These are phyloP conservation scores for Triticum urartu DNA, from an alignment of 176 grass and related monocot species.

Conservation along the genomic window DNA sequence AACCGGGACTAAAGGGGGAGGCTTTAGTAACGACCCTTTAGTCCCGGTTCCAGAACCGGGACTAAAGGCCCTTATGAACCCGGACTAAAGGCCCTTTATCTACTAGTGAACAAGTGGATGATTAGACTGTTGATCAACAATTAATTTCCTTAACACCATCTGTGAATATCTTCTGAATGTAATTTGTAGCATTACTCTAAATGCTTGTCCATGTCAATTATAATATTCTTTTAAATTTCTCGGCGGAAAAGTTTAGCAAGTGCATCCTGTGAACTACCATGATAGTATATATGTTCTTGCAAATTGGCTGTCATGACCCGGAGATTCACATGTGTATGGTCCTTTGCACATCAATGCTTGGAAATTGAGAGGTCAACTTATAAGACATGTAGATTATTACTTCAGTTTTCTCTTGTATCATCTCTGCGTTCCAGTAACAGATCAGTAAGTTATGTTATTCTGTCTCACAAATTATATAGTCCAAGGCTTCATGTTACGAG, in stretches of 20 bases:
- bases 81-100: no score
- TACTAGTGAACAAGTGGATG: background rate
- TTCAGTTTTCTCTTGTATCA: background rate
- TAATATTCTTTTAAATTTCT: background rate
- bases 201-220: background rate
- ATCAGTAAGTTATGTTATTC: background rate
- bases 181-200: background rate
- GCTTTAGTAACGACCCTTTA: no score
- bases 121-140: background rate
- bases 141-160: background rate
- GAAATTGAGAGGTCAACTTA: background rate
- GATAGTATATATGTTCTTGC: background rate
- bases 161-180: background rate
- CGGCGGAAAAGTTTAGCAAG: background rate
- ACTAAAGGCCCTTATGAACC: no score
- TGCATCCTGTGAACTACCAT: background rate
- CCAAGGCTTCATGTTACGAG: background rate
- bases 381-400: background rate
- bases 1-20: no score
- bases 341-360: background rate
- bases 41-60: no score
- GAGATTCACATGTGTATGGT: background rate
- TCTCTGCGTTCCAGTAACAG: background rate
- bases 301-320: background rate
- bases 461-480: background rate